phyloP scores from a whole-genome alignment of 805 yeast species.

The Candida orba region DNA sequence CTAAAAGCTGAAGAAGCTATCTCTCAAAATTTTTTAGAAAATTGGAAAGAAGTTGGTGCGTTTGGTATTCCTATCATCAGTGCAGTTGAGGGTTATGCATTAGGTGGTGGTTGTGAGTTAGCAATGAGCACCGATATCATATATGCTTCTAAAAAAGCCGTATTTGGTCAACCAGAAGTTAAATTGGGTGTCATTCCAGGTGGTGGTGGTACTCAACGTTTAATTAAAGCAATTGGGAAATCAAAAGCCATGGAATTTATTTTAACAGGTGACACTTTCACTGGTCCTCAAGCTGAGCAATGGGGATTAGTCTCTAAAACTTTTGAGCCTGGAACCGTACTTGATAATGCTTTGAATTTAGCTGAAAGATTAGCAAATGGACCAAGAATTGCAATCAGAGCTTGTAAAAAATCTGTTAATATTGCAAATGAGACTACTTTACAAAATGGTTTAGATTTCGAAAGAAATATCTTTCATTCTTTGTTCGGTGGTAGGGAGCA shows the following conservation, averaged over 20 bases:
- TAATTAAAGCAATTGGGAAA: slow-evolving; percentile 41
- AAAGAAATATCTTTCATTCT: slow-evolving; percentile 38
- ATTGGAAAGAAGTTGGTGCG: slow-evolving; percentile 32
- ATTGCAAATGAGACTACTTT: slow-evolving; percentile 31
- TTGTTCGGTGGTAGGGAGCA: slow-evolving; percentile 41
- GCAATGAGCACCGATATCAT: slow-evolving; percentile 46
- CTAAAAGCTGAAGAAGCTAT: slow-evolving; percentile 30
- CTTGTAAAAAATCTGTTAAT: slow-evolving; percentile 40
- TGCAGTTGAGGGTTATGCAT: slow-evolving; percentile 48
- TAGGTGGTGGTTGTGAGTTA: slow-evolving; percentile 52
- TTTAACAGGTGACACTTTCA: slow-evolving; percentile 38
- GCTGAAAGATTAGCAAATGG: slow-evolving; percentile 35
- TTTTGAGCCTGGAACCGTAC: slow-evolving; percentile 31
- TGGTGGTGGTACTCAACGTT: slow-evolving; percentile 49
- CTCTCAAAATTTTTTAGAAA: slow-evolving; percentile 29
- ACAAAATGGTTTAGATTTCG: slow-evolving; percentile 33
- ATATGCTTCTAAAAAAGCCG: slow-evolving; percentile 41
- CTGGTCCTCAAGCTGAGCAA: slow-evolving; percentile 36
- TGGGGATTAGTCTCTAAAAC: slow-evolving; percentile 43
- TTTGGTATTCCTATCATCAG: slow-evolving; percentile 44
- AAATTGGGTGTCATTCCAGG: slow-evolving; percentile 45
- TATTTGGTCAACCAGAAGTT: slow-evolving; percentile 50
- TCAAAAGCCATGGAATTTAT: slow-evolving; percentile 42
- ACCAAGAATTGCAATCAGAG: slow-evolving; percentile 36
- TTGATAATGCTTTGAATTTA: slow-evolving; percentile 37